A percentile compares a stretch with the other conserved stretches of the same genome.
These are phyloP conservation scores for Puccinellia tenuiflora DNA, from an alignment of 176 grass and related monocot species.

Conservation along the genomic window DNA sequence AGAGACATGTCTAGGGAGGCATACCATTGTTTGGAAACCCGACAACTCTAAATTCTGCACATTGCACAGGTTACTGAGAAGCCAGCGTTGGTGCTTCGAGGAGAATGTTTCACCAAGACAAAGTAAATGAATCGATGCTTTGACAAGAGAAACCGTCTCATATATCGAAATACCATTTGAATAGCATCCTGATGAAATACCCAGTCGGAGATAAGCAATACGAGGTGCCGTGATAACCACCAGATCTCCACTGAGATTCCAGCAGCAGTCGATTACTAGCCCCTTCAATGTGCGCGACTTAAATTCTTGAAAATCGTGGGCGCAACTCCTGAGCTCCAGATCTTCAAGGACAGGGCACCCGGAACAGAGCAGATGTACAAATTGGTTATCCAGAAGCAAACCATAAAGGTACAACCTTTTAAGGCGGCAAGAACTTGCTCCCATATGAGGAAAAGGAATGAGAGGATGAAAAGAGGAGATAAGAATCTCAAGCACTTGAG, in stretches of 20 bases:
- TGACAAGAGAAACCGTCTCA: not conserved
- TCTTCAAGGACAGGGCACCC: constrained; percentile 15
- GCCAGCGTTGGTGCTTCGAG: not conserved
- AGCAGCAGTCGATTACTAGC: not conserved
- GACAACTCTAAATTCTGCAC: not conserved
- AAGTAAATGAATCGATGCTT: not conserved
- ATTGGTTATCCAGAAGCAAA: not conserved
- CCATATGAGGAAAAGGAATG: not conserved
- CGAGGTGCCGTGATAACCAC: not conserved
- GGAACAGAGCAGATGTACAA: not conserved
- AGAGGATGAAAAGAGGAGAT: not conserved
- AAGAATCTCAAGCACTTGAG: not conserved
- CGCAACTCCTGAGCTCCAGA: not conserved
- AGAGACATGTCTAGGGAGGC: not conserved
- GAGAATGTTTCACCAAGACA: not conserved
- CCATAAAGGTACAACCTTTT: not conserved
- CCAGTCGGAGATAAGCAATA: not conserved
- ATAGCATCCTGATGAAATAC: not conserved
- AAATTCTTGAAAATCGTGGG: not conserved
- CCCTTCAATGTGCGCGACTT: not conserved
- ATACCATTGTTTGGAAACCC: not conserved
- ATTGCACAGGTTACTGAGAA: not conserved
- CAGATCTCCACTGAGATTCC: not conserved
- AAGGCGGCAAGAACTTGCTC: not conserved
- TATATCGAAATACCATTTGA: not conserved